Percentiles rank a stretch among this genome's conserved stretches.
Evolutionary conservation across 1,139 yeast genomes (phyloP).

Genomic region (Hansenula anomala): DNA sequence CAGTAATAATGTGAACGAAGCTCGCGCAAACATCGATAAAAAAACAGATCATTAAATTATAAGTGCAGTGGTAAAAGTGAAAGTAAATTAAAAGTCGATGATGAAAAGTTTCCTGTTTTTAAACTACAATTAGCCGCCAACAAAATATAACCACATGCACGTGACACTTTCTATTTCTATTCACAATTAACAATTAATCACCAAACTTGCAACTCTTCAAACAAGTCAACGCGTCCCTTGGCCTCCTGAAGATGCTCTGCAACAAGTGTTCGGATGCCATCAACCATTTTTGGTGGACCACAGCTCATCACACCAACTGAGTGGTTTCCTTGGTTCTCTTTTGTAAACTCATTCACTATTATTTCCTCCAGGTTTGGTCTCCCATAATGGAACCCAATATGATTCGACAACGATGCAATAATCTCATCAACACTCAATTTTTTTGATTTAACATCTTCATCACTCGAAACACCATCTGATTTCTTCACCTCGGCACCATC

Average conservation of each 20-base stretch:
- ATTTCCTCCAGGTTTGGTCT: slow-evolving; percentile 33
- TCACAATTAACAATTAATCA: too few relatives aligned
- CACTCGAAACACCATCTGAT: neutral
- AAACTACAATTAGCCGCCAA: too few relatives aligned
- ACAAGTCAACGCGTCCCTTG: slow-evolving; percentile 39
- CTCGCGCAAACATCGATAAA: too few relatives aligned
- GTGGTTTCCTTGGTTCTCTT: slow-evolving; percentile 26
- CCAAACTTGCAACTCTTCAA: slow-evolving; percentile 29
- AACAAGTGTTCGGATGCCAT: slow-evolving; percentile 34
- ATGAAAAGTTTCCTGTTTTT: too few relatives aligned
- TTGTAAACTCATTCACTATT: slow-evolving; percentile 26
- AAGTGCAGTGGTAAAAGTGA: too few relatives aligned
- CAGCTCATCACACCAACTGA: slow-evolving; percentile 42
- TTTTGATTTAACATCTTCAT: neutral
- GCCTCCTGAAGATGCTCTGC: slow-evolving; percentile 26
- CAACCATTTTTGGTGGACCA: slow-evolving; percentile 47
- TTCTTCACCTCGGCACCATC: neutral
- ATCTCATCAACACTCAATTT: neutral
- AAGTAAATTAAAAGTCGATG: too few relatives aligned
- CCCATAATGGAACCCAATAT: slow-evolving; percentile 13
- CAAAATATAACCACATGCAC: too few relatives aligned
- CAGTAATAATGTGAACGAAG: too few relatives aligned
- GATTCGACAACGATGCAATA: neutral
- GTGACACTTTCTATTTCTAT: too few relatives aligned
- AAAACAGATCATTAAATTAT: too few relatives aligned